Evolutionary conservation across 495 filamentous ascomycete species (phyloP), one percentile per base, ranked within the genome.

Genomic region (Aspergillus haitiensis): DNA sequence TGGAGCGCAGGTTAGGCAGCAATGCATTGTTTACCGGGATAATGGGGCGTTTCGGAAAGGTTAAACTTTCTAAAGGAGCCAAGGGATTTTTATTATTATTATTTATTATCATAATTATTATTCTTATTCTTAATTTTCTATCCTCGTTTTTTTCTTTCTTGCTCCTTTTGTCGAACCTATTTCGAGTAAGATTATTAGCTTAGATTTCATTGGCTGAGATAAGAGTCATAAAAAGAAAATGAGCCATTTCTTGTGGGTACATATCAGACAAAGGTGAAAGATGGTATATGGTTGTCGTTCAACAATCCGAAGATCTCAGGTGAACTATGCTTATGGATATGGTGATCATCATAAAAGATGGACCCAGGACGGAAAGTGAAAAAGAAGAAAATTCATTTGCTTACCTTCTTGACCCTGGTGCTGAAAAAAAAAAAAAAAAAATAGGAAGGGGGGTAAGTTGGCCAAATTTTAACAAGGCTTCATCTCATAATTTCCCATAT

Each of bases 271-370:
- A 65, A 69, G 59, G 56, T 67, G 68, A 74, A 76, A 78, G 74
- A 79, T 79, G 77, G 73, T 78, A 72, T 68, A 73, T 66, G 67
- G 67, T 77, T 78, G 60, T 80, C 77, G 73, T 78, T 77, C 75
- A 80, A 56, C 53, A 66, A 70, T 73, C 73, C 71, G 70, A 73
- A 78, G 75, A 79, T 67, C 67, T 77, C 75, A 78, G 75, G 68
- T 80, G 77, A 80, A 80, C 77, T 80, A 80, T 78, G 75, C 77
- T 76, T 78, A 68, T 64, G 60, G 67, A 65, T 70, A 70, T 67
- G 69, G 70, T 75, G 71, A 65, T 80, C 77, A 80, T 80, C 77
- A 79, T 72, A 47, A 61, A 63, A 46, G 49, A 60, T 16, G 21
- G 55, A 54, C 47, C 53, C 42, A 36, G 18, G 21, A 27, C 44